Evolutionary conservation across 495 filamentous ascomycete species (phyloP).

Genomic region (Amphirosellinia nigrospora): DNA sequence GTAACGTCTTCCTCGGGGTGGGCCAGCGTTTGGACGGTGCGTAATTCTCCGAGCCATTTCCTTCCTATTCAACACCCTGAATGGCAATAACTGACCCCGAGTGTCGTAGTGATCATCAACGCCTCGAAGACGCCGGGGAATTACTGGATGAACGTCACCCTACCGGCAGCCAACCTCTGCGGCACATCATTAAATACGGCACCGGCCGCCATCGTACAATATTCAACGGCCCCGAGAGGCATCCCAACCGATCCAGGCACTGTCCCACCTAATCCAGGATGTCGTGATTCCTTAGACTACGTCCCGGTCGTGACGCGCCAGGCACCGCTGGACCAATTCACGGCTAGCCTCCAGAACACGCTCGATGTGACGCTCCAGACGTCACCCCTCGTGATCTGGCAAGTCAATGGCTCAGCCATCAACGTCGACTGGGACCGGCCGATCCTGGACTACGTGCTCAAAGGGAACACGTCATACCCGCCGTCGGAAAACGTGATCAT

Average conservation of each 20-base stretch:
- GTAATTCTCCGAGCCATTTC: too few relatives aligned
- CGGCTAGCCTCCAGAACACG: constrained; percentile 35
- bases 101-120: constrained; percentile 70
- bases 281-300: constrained; percentile 41
- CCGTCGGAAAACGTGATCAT: constrained; percentile 45
- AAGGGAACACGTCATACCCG: constrained; percentile 45
- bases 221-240: constrained; percentile 35
- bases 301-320: constrained; percentile 41
- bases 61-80: too few relatives aligned
- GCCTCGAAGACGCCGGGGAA: constrained; percentile 58
- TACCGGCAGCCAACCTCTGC: constrained; percentile 39
- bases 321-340: constrained; percentile 35
- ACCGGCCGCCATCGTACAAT: constrained; percentile 50
- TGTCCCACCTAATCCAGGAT: constrained; percentile 36
- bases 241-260: constrained; percentile 40
- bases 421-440: constrained; percentile 53
- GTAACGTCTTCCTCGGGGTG: constrained; percentile 62
- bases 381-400: constrained; percentile 45
- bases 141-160: constrained; percentile 67
- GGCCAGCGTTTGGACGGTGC: constrained; percentile 76
- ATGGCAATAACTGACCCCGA: too few relatives aligned
- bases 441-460: constrained; percentile 45
- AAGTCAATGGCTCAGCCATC: constrained; percentile 47
- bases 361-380: constrained; percentile 37
- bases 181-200: constrained; percentile 36